phyloP scores from a whole-genome alignment of 1,284 basidiomycete genomes.

The Vanrija humicola region DNA sequence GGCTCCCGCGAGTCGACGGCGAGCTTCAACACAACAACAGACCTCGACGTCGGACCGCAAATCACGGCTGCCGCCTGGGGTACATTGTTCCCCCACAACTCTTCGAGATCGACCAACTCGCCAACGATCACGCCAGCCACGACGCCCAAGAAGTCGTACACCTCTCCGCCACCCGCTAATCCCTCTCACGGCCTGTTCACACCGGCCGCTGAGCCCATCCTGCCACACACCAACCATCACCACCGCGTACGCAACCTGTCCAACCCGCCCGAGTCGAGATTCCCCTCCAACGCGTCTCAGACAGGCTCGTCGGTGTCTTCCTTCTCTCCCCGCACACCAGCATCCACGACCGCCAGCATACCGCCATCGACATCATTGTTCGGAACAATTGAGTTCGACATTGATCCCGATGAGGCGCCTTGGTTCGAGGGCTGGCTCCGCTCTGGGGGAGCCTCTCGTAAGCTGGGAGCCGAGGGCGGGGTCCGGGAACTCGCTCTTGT shows the following conservation, averaged over 20 bases:
- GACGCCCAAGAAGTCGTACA: conserved; percentile 16
- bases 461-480: conserved; percentile 12
- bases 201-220: too few species aligned
- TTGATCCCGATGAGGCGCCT: conserved; percentile 35
- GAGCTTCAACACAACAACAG: neutral
- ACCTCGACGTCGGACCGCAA: conserved; percentile 31
- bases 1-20: neutral
- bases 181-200: too few species aligned
- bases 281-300: conserved; percentile 3
- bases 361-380: conserved; percentile 20
- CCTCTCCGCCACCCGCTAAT: too few species aligned
- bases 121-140: conserved; percentile 21
- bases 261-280: too few species aligned
- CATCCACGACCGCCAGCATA: conserved; percentile 8
- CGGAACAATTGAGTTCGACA: conserved; percentile 47
- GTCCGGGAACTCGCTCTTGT: conserved; percentile 35
- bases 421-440: conserved; percentile 40
- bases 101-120: conserved; percentile 8
- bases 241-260: too few species aligned
- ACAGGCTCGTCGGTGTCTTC: conserved; percentile 13
- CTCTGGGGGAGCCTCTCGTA: conserved; percentile 13
- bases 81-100: conserved; percentile 25
- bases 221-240: too few species aligned
- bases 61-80: conserved; percentile 38
- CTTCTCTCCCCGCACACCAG: conserved; percentile 20